Evolutionary conservation across 2,329 filamentous ascomycete species (phyloP), one percentile per base, ranked within the genome.

Genomic region (Cryoendolithus antarcticus): DNA sequence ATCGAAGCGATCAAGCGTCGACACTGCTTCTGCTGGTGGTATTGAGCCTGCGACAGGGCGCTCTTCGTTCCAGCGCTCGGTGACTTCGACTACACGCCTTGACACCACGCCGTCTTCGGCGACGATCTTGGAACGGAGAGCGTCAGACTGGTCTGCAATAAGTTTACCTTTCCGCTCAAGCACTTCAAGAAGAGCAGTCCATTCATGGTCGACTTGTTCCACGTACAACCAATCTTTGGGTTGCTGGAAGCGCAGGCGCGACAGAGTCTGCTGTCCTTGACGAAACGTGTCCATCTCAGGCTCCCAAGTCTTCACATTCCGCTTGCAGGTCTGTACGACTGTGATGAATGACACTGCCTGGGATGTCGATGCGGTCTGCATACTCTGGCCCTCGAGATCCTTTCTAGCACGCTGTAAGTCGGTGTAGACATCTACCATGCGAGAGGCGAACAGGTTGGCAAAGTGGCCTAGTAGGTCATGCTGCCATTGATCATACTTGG

Each of bases 401-500:
- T 82, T 81, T 15, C 89, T 78, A 7, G 89, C 86, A 62, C 86
- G 86, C 53, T 93, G 84, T 44, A 98, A 82, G 46, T 96, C 89
- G 9, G 82, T 80, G 52, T 91, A 86, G 3, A 95, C 81, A 55
- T 98, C 91, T 35, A 86, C 76, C 78, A 96, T 93, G 36, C 88
- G 83, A 46, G 77, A 82, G 34, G 88, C 86, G 34, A 98, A 80
- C 40, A 91, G 85, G 41, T 74, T 74, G 30, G 86, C 91, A 62
- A 98, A 99, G 58, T 94, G 94, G 51, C 83, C 75, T 29, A 96
- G 70, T 40, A 98, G 93, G 49, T 99, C 91, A 53, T 95, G 86
- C 61, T 99, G 91, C 91, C 93, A 98, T 60, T 96, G 89, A 57
- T 99, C 93, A 58, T 98, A 99, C 61, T 96, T 98, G 52, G 86